Percentiles rank a stretch among this genome's conserved stretches.
Conservation (phyloP, 176 grass and related monocot species). For the Oryza rufipogon region DNA sequence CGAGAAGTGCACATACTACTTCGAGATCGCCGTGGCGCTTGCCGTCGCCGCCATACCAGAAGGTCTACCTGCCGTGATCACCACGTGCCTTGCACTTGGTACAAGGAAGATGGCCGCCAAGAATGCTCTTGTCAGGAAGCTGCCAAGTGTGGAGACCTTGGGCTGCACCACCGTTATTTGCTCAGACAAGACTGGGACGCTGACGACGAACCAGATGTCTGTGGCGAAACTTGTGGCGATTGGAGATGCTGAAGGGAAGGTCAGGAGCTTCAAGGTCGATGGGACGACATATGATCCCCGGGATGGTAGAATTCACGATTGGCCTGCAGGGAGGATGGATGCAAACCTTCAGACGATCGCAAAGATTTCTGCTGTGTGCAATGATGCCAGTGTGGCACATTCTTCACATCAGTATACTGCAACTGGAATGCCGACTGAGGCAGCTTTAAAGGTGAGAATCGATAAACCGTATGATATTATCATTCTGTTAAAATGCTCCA, state of each 20-base stretch:
- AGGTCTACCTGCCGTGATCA: constrained; percentile 89
- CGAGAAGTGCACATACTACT: constrained; percentile 98
- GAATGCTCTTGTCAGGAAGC: constrained; percentile 90
- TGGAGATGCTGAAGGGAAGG: constrained; percentile 24
- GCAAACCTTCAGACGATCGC: constrained; percentile 80
- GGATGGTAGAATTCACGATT: constrained; percentile 76
- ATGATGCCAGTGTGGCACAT: constrained; percentile 72
- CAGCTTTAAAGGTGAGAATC: constrained; percentile 81
- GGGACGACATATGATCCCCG: constrained; percentile 82
- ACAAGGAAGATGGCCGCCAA: constrained; percentile 98
- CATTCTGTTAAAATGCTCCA: background rate
- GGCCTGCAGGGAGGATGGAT: constrained; percentile 62
- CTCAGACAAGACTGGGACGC: constrained; percentile 90
- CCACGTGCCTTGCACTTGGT: constrained; percentile 85
- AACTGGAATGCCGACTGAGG: constrained; percentile 87
- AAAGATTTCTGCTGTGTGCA: constrained; percentile 88
- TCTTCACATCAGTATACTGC: constrained; percentile 72
- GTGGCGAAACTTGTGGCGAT: constrained; percentile 74
- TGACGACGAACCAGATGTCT: constrained; percentile 95
- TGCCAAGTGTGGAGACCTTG: constrained; percentile 90
- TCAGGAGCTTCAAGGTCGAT: constrained; percentile 82
- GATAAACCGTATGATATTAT: background rate
- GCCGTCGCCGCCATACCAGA: constrained; percentile 92
- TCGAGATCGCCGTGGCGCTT: constrained; percentile 92
- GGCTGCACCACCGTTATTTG: constrained; percentile 98